These are phyloP conservation scores for Hebeloma cylindrosporum DNA, from an alignment of 768 basidiomycete species.

Conservation along the genomic window DNA sequence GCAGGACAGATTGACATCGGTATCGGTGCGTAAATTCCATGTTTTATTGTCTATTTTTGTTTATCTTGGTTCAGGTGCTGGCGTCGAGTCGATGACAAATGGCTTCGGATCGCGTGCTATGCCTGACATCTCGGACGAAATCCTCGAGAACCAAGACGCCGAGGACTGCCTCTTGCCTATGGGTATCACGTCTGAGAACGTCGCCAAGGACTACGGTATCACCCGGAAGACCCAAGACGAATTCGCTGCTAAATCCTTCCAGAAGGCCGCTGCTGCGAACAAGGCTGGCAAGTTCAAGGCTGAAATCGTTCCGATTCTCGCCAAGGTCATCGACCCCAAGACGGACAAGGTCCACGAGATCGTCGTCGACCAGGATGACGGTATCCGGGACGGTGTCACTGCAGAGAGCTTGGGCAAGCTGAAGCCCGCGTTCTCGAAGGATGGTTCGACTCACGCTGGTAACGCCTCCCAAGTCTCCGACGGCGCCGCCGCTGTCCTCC, in stretches of 20 bases:
- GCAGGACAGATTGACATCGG: conserved; percentile 86
- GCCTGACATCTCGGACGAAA: conserved; percentile 60
- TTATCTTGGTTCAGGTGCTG: conserved; percentile 53
- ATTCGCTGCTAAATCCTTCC: conserved; percentile 83
- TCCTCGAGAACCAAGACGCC: conserved; percentile 66
- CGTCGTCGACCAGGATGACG: conserved; percentile 80
- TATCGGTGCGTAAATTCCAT: conserved; percentile 56
- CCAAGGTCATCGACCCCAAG: conserved; percentile 70
- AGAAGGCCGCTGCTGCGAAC: conserved; percentile 78
- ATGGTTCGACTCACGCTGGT: conserved; percentile 75
- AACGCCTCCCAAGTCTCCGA: conserved; percentile 92
- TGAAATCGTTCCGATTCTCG: conserved; percentile 82
- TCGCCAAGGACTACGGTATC: conserved; percentile 74
- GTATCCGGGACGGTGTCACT: conserved; percentile 84
- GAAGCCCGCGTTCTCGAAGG: conserved; percentile 81
- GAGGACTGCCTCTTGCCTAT: conserved; percentile 84
- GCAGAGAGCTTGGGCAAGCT: conserved; percentile 74
- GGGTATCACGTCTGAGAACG: conserved; percentile 96
- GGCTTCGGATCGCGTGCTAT: conserved; percentile 63
- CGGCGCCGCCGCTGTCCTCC: conserved; percentile 87
- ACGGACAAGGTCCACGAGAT: conserved; percentile 66
- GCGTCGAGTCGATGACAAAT: conserved; percentile 88
- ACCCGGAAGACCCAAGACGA: conserved; percentile 77
- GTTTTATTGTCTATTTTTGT: conserved; percentile 1
- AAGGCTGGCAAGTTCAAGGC: conserved; percentile 78